Conservation (phyloP, 148 eudicot genomes). For the Pharnaceum exiguum region DNA sequence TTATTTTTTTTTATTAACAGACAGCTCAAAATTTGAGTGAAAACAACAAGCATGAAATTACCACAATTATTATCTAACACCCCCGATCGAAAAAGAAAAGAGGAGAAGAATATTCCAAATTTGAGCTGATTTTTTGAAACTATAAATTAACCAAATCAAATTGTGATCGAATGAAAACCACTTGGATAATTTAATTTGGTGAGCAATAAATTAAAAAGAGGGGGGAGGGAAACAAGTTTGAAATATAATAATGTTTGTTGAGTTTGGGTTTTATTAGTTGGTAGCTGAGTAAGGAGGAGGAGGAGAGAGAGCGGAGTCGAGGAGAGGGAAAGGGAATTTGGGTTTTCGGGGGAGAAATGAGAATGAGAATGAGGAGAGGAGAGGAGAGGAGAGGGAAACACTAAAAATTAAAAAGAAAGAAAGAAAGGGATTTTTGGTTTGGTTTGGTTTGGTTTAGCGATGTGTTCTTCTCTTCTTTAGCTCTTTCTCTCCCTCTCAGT, state of each 20-base stretch:
- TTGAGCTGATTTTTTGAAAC: too few species aligned
- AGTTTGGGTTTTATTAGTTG: too few species aligned
- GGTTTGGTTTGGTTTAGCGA: neutral
- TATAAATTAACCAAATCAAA: too few species aligned
- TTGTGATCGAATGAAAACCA: too few species aligned
- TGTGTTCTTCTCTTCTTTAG: neutral
- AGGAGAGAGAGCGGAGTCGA: neutral
- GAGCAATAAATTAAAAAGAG: neutral
- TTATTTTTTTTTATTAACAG: too few species aligned
- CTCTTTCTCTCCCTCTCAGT: conserved; percentile 26
- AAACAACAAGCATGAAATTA: too few species aligned
- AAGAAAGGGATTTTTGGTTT: neutral
- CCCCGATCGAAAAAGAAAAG: too few species aligned
- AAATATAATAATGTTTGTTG: neutral
- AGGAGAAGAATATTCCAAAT: too few species aligned
- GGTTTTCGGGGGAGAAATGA: neutral
- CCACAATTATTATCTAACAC: too few species aligned
- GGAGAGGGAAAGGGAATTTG: conserved; percentile 4
- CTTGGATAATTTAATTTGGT: too few species aligned
- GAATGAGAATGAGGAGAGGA: neutral
- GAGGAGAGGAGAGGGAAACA: neutral
- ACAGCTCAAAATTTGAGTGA: too few species aligned
- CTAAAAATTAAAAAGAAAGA: too few species aligned
- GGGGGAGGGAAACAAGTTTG: neutral
- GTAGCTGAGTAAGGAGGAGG: neutral